Evolutionary conservation across 345 rosid species (phyloP), one percentile per base, ranked within the genome.

Genomic region (Anacardium occidentale): DNA sequence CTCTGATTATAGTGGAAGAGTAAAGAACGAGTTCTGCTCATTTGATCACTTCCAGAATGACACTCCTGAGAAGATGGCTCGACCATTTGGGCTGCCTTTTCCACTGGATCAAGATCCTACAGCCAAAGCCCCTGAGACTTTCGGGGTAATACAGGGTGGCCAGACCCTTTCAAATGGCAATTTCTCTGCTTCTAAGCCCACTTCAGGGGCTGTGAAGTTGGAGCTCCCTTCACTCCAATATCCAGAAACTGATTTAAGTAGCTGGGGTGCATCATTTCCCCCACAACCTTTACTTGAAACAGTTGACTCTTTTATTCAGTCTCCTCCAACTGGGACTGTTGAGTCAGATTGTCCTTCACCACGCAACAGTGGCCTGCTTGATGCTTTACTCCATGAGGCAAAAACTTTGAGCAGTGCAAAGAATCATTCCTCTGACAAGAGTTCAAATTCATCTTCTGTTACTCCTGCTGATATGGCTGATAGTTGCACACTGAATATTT

Each of bases 181-280:
- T 79, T 83, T 87, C 90, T 84, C 91, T 84, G 80, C 98, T 95
- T 95, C 94, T 70, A 89, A 79, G 91, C 89, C 94, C 76, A 51
- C 59, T 26, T 76, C 82, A 17, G 93, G 81, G 93, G 87, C 92
- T 77, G 77, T 90, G 98, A 93, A 95, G 99, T 84, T 84, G 91
- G 99, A 95, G 97, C 98, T 95, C 99, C 98, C 98, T 95, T 95
- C 99, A 91, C 92, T 95, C 98, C 99, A 95, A 95, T 86, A 87
- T 91, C 69, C 90, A 75, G 98, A 92, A 81, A 77, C 84, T 76
- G 87, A 87, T 68, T 84, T 93, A 72, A 85, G 89, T 77, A 86
- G 87, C 85, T 88, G 97, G 96, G 91, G 83, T 69, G 63, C 83
- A 61, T 82, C 87, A 40, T 81, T 85, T 75, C 79, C 89, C 68